Conservation (phyloP, 495 filamentous ascomycete species). For the Thozetella sp. region DNA sequence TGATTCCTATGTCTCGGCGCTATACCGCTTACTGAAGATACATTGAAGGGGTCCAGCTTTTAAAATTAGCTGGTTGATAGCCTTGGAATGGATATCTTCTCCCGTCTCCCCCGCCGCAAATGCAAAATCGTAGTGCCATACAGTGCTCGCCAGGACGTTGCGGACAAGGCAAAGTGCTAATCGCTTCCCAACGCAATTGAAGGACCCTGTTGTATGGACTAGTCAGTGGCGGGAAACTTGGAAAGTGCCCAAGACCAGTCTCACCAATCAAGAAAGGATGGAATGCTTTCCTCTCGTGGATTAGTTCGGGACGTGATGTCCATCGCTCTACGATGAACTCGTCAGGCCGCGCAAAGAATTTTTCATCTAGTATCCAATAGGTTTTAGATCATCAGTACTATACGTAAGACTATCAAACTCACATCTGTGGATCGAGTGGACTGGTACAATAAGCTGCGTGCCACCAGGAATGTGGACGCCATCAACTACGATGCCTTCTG, state of each 20-base stretch:
- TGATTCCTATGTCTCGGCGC: no score
- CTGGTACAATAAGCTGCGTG: conserved; percentile 39
- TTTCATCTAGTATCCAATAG: neutral
- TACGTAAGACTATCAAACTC: neutral
- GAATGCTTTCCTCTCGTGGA: conserved; percentile 46
- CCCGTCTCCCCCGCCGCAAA: neutral
- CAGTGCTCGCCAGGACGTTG: neutral
- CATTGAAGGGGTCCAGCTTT: neutral
- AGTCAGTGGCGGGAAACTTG: neutral
- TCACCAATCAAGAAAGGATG: conserved; percentile 47
- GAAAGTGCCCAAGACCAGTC: neutral
- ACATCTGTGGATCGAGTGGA: conserved; percentile 35
- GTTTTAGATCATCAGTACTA: neutral
- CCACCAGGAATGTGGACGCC: conserved; percentile 45
- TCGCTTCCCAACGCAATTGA: neutral
- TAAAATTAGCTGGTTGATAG: neutral
- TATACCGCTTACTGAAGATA: neutral
- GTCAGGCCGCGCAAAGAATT: neutral
- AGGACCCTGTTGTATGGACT: neutral
- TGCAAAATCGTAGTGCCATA: neutral
- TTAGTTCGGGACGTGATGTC: conserved; percentile 40
- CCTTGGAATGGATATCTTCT: neutral
- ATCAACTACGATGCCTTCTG: conserved; percentile 46
- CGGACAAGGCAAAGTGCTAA: neutral
- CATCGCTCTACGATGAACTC: conserved; percentile 53